Percentiles rank a stretch among this genome's conserved stretches.
Evolutionary conservation across 345 rosid species (phyloP).

Genomic region (Acer campestre): DNA sequence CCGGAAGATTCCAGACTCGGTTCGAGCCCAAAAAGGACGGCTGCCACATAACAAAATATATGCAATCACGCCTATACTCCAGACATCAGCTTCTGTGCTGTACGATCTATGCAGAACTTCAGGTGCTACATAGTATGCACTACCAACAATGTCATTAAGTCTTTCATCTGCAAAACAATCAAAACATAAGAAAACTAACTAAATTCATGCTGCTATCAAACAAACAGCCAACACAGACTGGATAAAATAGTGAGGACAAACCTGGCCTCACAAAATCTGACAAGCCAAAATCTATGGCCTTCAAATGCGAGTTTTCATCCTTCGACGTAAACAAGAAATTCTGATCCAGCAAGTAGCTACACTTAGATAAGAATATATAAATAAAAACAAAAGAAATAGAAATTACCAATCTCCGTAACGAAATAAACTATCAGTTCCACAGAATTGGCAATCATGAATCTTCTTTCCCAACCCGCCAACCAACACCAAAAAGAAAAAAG

Average conservation of each 20-base stretch:
- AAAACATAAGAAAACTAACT: not conserved
- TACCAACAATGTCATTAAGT: slow-evolving; percentile 95
- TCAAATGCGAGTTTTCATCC: slow-evolving; percentile 79
- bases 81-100: slow-evolving; percentile 89
- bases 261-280: slow-evolving; percentile 97
- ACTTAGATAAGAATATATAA: slow-evolving; percentile 22
- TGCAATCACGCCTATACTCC: slow-evolving; percentile 97
- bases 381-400: slow-evolving; percentile 13
- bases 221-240: slow-evolving; percentile 3
- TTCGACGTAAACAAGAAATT: slow-evolving; percentile 82
- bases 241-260: slow-evolving; percentile 21
- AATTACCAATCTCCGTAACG: not conserved
- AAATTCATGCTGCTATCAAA: not conserved
- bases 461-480: not conserved
- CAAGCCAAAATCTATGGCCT: slow-evolving; percentile 98
- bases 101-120: slow-evolving; percentile 97
- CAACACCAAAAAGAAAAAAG: not conserved
- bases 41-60: slow-evolving; percentile 93
- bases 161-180: slow-evolving; percentile 72
- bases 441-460: not conserved
- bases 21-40: slow-evolving; percentile 98
- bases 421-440: not conserved
- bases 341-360: slow-evolving; percentile 49
- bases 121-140: slow-evolving; percentile 96
- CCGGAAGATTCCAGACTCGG: slow-evolving; percentile 93